These are phyloP conservation scores for Porphyrellus sp. DNA, from an alignment of 1,284 basidiomycete species.

Conservation along the genomic window DNA sequence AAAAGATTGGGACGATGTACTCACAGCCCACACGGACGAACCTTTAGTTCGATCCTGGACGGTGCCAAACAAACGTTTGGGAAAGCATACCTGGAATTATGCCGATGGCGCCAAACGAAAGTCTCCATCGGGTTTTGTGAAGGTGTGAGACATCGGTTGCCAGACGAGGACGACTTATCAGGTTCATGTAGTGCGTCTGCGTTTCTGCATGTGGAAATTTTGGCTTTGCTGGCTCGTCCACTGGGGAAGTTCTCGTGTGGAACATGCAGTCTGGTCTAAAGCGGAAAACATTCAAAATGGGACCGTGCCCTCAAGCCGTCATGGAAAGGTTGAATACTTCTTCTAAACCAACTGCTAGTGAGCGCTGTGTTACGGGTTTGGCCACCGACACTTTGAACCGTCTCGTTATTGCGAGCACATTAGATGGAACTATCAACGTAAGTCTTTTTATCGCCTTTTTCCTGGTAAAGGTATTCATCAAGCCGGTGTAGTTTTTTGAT, in stretches of 20 bases:
- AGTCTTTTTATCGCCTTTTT: slow-evolving; percentile 32
- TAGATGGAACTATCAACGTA: slow-evolving; percentile 87
- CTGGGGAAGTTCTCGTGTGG: slow-evolving; percentile 82
- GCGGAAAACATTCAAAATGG: slow-evolving; percentile 73
- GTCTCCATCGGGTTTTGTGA: slow-evolving; percentile 54
- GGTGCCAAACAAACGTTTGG: slow-evolving; percentile 78
- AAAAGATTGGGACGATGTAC: slow-evolving; percentile 97
- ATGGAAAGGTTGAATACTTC: slow-evolving; percentile 41
- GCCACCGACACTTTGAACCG: slow-evolving; percentile 86
- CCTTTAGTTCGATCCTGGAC: slow-evolving; percentile 83
- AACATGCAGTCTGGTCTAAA: slow-evolving; percentile 95
- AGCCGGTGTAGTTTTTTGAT: slow-evolving; percentile 79
- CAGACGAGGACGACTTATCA: background rate
- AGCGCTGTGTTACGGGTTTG: slow-evolving; percentile 76
- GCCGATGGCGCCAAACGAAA: slow-evolving; percentile 48
- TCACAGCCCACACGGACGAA: slow-evolving; percentile 86
- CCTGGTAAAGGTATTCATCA: slow-evolving; percentile 5
- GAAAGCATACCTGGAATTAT: slow-evolving; percentile 66
- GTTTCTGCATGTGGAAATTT: slow-evolving; percentile 97
- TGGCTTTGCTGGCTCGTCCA: slow-evolving; percentile 79
- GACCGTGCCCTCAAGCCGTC: slow-evolving; percentile 55
- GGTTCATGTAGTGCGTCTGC: slow-evolving; percentile 63
- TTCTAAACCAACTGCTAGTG: slow-evolving; percentile 45
- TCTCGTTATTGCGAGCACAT: slow-evolving; percentile 76
- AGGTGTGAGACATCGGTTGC: slow-evolving; percentile 43